Evolutionary conservation across 2,329 filamentous ascomycete genomes (phyloP).

Genomic region (Penicillium sp.): DNA sequence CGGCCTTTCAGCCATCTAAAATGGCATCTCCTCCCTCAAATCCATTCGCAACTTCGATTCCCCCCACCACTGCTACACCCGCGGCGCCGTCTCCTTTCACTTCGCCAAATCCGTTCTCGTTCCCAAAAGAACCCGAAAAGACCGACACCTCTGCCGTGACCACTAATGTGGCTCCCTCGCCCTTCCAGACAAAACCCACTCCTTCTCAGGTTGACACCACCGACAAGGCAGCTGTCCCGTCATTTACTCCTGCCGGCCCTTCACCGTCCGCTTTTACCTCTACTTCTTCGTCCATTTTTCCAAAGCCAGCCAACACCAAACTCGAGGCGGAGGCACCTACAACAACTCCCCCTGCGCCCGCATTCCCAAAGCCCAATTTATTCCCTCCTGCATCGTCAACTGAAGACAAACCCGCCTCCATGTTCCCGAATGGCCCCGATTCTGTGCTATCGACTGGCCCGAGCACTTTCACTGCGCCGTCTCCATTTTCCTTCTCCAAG

Average conservation of each 20-base stretch:
- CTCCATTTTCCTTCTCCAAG: background rate
- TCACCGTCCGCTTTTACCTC: background rate
- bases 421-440: background rate
- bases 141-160: background rate
- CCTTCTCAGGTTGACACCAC: background rate
- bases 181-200: background rate
- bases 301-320: background rate
- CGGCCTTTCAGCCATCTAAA: background rate
- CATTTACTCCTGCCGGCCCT: background rate
- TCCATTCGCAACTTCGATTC: conserved; percentile 3
- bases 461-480: background rate
- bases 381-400: background rate
- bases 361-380: background rate
- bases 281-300: background rate
- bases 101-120: background rate
- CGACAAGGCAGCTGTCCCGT: background rate
- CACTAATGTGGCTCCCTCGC: background rate
- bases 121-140: background rate
- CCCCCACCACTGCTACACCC: background rate
- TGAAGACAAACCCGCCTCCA: background rate
- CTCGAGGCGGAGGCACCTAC: background rate
- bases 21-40: background rate
- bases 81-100: conserved; percentile 2
- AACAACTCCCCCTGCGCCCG: background rate
- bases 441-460: background rate